Base-by-base conservation (phyloP, 805 yeast genomes). In the Kuraishia borneana region DNA sequence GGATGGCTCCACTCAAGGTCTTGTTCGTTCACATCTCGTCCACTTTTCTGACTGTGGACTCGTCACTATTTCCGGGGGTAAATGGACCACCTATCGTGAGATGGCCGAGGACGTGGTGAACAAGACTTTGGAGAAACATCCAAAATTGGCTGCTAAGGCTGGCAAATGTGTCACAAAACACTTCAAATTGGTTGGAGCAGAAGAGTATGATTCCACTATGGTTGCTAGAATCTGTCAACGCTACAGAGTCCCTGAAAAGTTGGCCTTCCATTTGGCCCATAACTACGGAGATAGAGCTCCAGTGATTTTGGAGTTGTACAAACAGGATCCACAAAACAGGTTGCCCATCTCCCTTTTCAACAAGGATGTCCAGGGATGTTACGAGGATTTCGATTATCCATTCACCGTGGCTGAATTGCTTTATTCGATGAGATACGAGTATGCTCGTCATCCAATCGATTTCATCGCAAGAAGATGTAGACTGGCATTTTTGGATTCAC, bases 81-180 rank as follows among this genome's bases (percentile, higher is more conserved):
- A 88, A 63, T 88, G 97, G 97, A 88, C 97, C 35, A 88, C 97
- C 25, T 89, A 88, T 66, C 73, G 96, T 64, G 94, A 85, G 64
- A 88, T 88, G 96, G 95, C 96, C 17, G 78, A 88, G 62, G 95
- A 89, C 63, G 83, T 95, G 30, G 77, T 88, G 31, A 78, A 83
- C 56, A 74, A 73, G 45, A 75, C 82, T 35, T 66, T 83, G 32
- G 65, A 72, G 50, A 44, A 53, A 29, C 59, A 59, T 37, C 53
- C 54, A 10, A 60, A 61, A 33, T 64, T 68, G 35, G 31, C 40
- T 25, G 29, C 34, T 9, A 47, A 38, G 32, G 30, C 46, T 38
- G 40, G 46, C 34, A 68, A 72, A 21, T 75, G 82, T 53, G 60
- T 56, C 40, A 76, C 85, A 30, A 68, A 65, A 50, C 47, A 51